phyloP scores from a whole-genome alignment of 306 rosid species.

The Heteromeles arbutifolia region DNA sequence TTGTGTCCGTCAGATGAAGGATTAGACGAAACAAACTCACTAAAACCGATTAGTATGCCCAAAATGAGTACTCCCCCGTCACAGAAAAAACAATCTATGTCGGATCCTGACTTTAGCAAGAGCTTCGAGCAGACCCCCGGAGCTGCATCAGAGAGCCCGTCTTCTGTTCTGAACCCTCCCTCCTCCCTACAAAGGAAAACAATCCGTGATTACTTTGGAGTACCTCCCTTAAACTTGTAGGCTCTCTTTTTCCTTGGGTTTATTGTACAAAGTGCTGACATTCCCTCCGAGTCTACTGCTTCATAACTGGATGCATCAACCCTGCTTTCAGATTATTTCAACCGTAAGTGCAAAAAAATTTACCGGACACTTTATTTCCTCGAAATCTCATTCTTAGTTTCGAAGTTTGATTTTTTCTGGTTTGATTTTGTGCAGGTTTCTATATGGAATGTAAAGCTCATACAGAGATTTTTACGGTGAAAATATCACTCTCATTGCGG shows the following conservation, averaged over 20 bases:
- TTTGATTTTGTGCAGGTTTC: conserved; percentile 31
- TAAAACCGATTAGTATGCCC: conserved; percentile 36
- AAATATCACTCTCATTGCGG: neutral
- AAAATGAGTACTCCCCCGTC: conserved; percentile 45
- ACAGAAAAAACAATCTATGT: conserved; percentile 30
- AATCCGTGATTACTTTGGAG: conserved; percentile 73
- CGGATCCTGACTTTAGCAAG: conserved; percentile 25
- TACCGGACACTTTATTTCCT: neutral
- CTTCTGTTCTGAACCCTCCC: conserved; percentile 86
- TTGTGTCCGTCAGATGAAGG: conserved; percentile 15
- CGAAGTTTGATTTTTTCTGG: neutral
- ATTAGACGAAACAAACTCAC: conserved; percentile 9
- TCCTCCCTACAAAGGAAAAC: conserved; percentile 76
- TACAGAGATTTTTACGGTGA: neutral
- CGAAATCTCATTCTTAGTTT: neutral
- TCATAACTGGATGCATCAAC: neutral
- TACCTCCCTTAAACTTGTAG: conserved; percentile 29
- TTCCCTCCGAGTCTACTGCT: conserved; percentile 6
- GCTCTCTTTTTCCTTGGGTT: neutral
- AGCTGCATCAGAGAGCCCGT: conserved; percentile 71
- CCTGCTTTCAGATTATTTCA: neutral
- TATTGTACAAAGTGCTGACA: conserved; percentile 2
- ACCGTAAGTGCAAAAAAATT: conserved; percentile 21
- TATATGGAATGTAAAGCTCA: conserved; percentile 19
- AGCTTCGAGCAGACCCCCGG: conserved; percentile 65